Evolutionary conservation across 768 basidiomycete species (phyloP), one percentile per base, ranked within the genome.

Genomic region (Brasilioporus rufonigricans): DNA sequence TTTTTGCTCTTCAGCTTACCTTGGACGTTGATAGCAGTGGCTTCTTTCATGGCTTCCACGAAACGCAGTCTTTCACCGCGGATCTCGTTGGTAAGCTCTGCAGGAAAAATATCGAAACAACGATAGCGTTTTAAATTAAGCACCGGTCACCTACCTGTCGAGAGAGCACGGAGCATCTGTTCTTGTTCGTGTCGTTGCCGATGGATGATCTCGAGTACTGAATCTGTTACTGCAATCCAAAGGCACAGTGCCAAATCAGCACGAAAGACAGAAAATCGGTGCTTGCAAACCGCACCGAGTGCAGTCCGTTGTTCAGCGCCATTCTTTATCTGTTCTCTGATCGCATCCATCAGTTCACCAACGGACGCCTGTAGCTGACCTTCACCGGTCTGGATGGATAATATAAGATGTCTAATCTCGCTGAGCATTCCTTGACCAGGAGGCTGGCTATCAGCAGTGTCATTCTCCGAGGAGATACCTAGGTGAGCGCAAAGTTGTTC

Each of bases 41-140:
- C 93, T 61, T 93, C 89, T 66, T 90, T 90, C 92, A 94, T 95
- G n/a, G 93, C 91, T 63, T 95, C 93, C 6, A 94, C 89, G 62
- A 95, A 94, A 7, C 89, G 78, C 50, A 94, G 71, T 44, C 91
- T 73, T 71, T 94, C 92, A 1, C 93, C 91, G 49, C 86, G 85
- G 50, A 95, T 93, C 61, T 94, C 93, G 52, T 81, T 79, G 4
- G 86, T 86, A 21, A 95, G 78, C 66, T 91, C 92, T 91, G 61
- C 18, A 31, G n/a, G 24, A 47, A 40, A 27, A 52, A 27, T 5
- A 14, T 53, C 53, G 8, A 50, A 24, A 26, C 23, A 12, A 41
- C 26, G 12, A 55, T 51, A 29, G 48, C 19, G 12, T 29, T 21
- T 27, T 32, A 16, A 32, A 13, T 46, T 12, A 10, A 33, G 32